A percentile compares a stretch with the other conserved stretches of the same genome.
Evolutionary conservation across 805 yeast species (phyloP).

Genomic region (Candida sonorensis): DNA sequence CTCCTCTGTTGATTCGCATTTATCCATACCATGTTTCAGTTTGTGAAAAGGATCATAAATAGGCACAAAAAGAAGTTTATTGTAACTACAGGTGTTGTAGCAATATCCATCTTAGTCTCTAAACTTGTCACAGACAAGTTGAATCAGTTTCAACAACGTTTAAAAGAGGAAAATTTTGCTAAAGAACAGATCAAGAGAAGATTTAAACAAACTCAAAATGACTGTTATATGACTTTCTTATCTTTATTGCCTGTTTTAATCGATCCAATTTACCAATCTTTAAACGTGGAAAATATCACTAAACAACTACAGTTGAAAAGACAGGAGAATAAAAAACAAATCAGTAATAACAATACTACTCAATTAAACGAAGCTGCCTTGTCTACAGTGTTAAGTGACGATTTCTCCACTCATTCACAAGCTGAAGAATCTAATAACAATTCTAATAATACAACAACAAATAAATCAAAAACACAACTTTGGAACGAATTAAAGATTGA

Average conservation of each 20-base stretch:
- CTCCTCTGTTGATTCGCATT: too few relatives aligned
- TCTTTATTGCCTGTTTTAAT: conserved; percentile 76
- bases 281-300: conserved; percentile 71
- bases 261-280: conserved; percentile 50
- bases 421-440: conserved; percentile 8
- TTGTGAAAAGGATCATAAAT: conserved; percentile 30
- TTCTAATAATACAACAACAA: conserved; percentile 16
- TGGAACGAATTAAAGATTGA: conserved; percentile 80
- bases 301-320: conserved; percentile 61
- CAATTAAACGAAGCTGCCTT: too few relatives aligned
- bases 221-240: conserved; percentile 75
- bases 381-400: conserved; percentile 31
- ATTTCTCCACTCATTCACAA: conserved; percentile 29
- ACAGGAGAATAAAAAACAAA: conserved; percentile 24
- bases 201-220: conserved; percentile 87
- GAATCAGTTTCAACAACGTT: conserved; percentile 40
- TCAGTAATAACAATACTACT: conserved; percentile 3
- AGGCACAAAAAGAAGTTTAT: conserved; percentile 40
- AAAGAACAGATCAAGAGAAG: conserved; percentile 70
- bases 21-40: conserved; percentile 23
- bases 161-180: conserved; percentile 52
- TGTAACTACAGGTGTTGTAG: conserved; percentile 36
- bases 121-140: conserved; percentile 39
- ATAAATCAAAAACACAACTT: conserved; percentile 53
- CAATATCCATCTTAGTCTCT: conserved; percentile 37